These are phyloP conservation scores for Agarophyton chilense DNA, from an alignment of 23 red algal species.

Conservation along the genomic window DNA sequence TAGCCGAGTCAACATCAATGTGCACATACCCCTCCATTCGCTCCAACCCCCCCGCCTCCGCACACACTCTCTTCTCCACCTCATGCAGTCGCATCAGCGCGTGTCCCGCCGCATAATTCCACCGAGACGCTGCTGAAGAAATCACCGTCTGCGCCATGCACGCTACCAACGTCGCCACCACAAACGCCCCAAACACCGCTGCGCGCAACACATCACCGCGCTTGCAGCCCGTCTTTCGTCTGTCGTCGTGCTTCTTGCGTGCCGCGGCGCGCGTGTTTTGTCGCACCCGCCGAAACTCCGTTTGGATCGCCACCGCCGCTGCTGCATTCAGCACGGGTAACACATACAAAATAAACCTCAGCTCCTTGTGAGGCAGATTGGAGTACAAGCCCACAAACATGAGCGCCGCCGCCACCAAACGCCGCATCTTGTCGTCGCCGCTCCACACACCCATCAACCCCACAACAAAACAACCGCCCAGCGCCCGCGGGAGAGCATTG, in stretches of 20 bases:
- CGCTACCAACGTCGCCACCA: not conserved
- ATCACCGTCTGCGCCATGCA: conserved; percentile 3
- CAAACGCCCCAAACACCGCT: not conserved
- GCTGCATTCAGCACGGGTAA: conserved; percentile 70
- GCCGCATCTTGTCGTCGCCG: not conserved
- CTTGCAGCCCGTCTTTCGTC: not conserved
- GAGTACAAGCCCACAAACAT: conserved; percentile 81
- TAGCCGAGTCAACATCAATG: conserved; percentile 68
- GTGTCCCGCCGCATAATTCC: conserved; percentile 31
- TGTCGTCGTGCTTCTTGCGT: conserved; percentile 10
- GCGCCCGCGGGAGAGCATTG: conserved; percentile 80
- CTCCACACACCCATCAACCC: not conserved
- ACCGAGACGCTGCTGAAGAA: conserved; percentile 11
- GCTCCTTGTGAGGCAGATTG: conserved; percentile 87
- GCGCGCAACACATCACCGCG: not conserved
- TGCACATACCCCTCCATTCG: conserved; percentile 3
- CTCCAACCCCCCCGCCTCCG: not conserved
- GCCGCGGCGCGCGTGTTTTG: too few species aligned
- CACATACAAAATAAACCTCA: conserved; percentile 88
- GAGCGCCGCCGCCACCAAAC: conserved; percentile 42
- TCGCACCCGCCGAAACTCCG: not conserved
- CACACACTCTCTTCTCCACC: not conserved
- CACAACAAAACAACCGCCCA: conserved; percentile 42
- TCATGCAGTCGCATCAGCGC: conserved; percentile 17
- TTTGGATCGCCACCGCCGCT: conserved; percentile 62